Evolutionary conservation across 73 alveolate genomes (phyloP), one percentile per base, ranked within the genome.

Genomic region (Breviolum minutum): DNA sequence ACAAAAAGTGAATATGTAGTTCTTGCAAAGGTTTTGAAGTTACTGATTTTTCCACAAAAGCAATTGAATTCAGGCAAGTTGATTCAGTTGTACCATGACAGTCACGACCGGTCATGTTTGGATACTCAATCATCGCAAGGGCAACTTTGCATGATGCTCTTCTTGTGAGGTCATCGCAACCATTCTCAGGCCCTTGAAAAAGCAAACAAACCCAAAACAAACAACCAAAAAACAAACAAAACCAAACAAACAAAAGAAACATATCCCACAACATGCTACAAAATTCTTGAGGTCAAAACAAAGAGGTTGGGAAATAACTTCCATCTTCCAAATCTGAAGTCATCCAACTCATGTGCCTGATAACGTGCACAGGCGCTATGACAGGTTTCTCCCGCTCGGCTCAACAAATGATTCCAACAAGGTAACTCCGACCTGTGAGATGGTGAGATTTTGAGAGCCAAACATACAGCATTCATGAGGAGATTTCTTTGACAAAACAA

Each of bases 351-450:
- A n/a, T n/a, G 63, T 63, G 84, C 95, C 95, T 87, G 66, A 26
- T 66, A 87, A 6, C 95, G 95, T 14, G 95, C 95, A 48, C 95
- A 87, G 70, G 95, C 32, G 68, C 22, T 40, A n/a, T 87, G 32
- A 48, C 95, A 87, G 69, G 64, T 83, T 22, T 68, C 95, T 32
- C 95, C 95, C 69, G 80, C 24, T 16, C n/a, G 16, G 84, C 95
- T 83, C 70, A 87, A 60, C 70, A 87, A 6, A 83, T 87, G 95
- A 26, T 87, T 87, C 95, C 95, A 87, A 60, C 95, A 87, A 8
- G 95, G 84, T 69, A 87, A 40, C 64, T 87, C 95, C 1, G 95
- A 87, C 84, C 95, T 86, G 22, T n/a, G 14, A 63, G 63, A 63
- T 60, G 26, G 4, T 79, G 16, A 63, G 64, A 48, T 79, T 79